Evolutionary conservation across 306 rosid genomes (phyloP), one percentile per base, ranked within the genome.

Genomic region (Morella rubra): DNA sequence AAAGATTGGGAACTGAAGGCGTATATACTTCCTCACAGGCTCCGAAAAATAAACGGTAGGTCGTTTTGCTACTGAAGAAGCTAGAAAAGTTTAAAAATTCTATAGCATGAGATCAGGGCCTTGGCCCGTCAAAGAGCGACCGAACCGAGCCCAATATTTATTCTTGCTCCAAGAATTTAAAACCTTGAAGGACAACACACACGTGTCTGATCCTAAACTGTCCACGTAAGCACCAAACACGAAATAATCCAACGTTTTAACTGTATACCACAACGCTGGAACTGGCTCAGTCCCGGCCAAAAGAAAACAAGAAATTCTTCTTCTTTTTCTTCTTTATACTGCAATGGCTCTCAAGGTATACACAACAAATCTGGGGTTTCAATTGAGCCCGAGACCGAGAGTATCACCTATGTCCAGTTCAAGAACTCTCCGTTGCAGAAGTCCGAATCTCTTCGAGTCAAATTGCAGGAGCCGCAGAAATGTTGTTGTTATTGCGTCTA

Each of bases 341-440:
- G 44, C 53, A 71, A 84, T 84, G 87, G 81, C 81, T 59, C 82
- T 71, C 62, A 67, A 53, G 77, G 64, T 66, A 44, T 73, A 68
- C 81, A 56, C 74, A 14, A n/a, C 73, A 20, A 65, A 65, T 65
- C 50, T 65, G 7, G 71, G 71, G 42, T 41, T 8, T 65, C 71
- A 41, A 41, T 65, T 24, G 49, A 65, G 42, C 71, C 71, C 71
- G 14, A 50, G 16, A 1, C 61, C 77, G 20, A 47, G 73, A 49
- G 80, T 75, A 4, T 72, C 83, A 9, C 44, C 69, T 2, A 62
- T 5, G 15, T 51, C 49, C 37, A 64, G 11, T 41, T 68, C 82
- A 4, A 41, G 6, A 47, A 62, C 66, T 77, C 72, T 71, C 37
- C 41, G 40, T 75, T 83, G 58, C 78, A 44, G 37, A 75, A 60